Base-by-base conservation (phyloP, 805 yeast genomes). In the Lipomyces japonicus region DNA sequence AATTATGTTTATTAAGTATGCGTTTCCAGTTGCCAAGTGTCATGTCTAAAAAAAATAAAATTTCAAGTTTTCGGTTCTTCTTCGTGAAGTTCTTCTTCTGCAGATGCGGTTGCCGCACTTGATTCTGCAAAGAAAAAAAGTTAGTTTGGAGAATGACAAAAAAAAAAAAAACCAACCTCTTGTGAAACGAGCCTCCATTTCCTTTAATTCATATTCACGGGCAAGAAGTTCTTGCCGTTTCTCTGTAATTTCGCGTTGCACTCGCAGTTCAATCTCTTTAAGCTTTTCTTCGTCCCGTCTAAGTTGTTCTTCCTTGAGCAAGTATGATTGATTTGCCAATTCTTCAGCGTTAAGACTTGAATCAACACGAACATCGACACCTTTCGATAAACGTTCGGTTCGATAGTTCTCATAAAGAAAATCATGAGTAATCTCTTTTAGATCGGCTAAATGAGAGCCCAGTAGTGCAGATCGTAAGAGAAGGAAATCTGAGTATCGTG, bases 401-500 rank as follows among this genome's bases (percentile, higher is more conserved):
- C 95, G 78, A 65, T 84, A 85, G 50, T 82, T 80, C 64, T 85
- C 95, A 67, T 85, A 85, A 47, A 85, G 69, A 67, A 80, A 74
- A 60, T 81, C 86, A 61, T 84, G 88, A 25, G 95, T 86, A 51
- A 84, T 72, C 62, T 86, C 95, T 68, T 85, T 84, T 63, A 85
- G 78, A 62, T 85, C 93, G 64, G 81, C 84, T 58, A 86, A 71
- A 65, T 87, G 95, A n/a, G 90, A 78, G 4, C 95, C 95, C 63
- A 86, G 78, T 36, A 86, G 65, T 2, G 85, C 91, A 42, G 82
- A 76, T 56, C 83, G 80, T 61, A 86, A 70, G 16, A 77, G 61
- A 38, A 50, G 53, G 51, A 61, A 63, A 60, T 64, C 77, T 45
- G 67, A 68, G 59, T 63, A 69, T 48, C 50, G 50, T 1, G 71